phyloP scores from a whole-genome alignment of 2,329 filamentous ascomycete species.

The Knoxdaviesia proteae region DNA sequence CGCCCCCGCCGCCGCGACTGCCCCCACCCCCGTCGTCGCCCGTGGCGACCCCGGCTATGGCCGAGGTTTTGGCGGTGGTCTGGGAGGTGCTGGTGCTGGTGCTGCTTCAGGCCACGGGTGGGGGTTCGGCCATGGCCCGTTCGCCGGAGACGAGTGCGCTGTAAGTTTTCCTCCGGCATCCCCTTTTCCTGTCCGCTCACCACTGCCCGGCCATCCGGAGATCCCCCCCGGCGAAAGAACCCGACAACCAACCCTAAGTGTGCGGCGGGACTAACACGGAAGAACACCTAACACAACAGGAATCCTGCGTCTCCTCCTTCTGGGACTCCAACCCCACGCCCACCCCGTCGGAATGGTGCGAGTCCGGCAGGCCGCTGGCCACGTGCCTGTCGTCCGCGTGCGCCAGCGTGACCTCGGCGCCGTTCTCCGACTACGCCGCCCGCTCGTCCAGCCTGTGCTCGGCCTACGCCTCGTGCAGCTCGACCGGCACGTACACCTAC shows the following conservation, averaged over 20 bases:
- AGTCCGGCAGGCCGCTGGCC: constrained; percentile 4
- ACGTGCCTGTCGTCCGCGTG: constrained; percentile 8
- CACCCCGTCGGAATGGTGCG: constrained; percentile 7
- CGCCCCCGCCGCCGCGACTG: neutral
- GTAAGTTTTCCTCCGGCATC: constrained; percentile 4
- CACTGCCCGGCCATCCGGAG: neutral
- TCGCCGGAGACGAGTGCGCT: constrained; percentile 3
- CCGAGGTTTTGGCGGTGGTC: constrained; percentile 2
- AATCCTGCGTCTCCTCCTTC: constrained; percentile 9
- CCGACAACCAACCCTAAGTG: too few species aligned
- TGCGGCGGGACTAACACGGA: neutral
- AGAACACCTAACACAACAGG: constrained; percentile 2
- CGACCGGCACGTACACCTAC: constrained; percentile 10
- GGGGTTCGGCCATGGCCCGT: constrained; percentile 1
- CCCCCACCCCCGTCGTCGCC: neutral
- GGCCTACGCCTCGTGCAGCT: constrained; percentile 6
- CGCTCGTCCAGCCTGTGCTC: constrained; percentile 8
- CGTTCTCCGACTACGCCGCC: constrained; percentile 6
- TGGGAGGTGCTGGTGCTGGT: neutral
- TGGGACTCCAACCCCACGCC: constrained; percentile 8
- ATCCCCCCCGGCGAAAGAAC: neutral
- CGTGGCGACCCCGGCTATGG: constrained; percentile 2
- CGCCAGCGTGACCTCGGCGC: constrained; percentile 6
- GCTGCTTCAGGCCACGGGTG: constrained; percentile 1
- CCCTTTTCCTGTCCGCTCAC: neutral